Base-by-base conservation (phyloP, 2,329 filamentous ascomycete species). In the Apiospora pterosperma region DNA sequence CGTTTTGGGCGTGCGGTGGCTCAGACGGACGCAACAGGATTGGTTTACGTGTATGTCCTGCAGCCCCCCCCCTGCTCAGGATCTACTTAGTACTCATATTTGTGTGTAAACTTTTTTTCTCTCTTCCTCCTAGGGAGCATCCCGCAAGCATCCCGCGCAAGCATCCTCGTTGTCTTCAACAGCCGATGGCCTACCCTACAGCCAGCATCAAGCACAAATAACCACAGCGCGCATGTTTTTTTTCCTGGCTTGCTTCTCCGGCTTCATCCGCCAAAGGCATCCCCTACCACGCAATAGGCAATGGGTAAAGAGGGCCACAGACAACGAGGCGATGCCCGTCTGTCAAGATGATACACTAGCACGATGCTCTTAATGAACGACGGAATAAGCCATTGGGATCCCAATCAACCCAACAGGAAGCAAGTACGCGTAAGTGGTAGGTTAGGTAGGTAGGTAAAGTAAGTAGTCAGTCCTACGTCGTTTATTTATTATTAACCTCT, bases 1-100 rank as follows among this genome's bases (percentile, higher is more conserved):
- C 58, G 58, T 60, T 60, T 60, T 39, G 58, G 34, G 58, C 12
- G 58, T 60, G 58, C 58, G 55, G 58, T 60, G 58, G 58, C 58
- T 38, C 58, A 38, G 58, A 55, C 58, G 34, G 23, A 39, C 58
- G n/a, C 58, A 60, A 23, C 34, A n/a, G 58, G 58, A 60, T 60
- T 60, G 58, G 58, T 39, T 23, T n/a, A n/a, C n/a, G n/a, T n/a
- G n/a, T n/a, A 28, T 25, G 58, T 28, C 34, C 58, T 39, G n/a
- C 11, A 38, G 58, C 58, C 58, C 21, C 41, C 21, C 44, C 44
- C 44, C 14, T 52, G 25, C 42, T 21, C 42, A 25, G 21, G 7
- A 38, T 16, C 36, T 38, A 16, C 36, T 5, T 38, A 16, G 12
- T 5, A 38, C 36, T 38, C n/a, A n/a, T n/a, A n/a, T 38, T 38